Evolutionary conservation across 805 yeast species (phyloP).

Genomic region (Candida coleopterorum): DNA sequence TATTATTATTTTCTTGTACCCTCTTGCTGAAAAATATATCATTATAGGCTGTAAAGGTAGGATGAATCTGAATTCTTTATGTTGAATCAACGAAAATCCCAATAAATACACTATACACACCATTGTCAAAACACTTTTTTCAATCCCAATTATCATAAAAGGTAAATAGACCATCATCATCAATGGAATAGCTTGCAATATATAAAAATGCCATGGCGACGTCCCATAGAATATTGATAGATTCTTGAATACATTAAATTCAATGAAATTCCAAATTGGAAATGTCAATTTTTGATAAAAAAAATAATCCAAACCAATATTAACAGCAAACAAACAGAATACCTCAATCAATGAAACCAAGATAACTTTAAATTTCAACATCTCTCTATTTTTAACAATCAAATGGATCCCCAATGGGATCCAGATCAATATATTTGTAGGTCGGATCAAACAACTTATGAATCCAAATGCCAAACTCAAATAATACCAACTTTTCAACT

Average conservation of each 20-base stretch:
- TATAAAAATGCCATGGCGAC: constrained; percentile 80
- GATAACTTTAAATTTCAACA: constrained; percentile 13
- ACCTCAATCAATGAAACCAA: constrained; percentile 16
- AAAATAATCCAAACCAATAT: constrained; percentile 46
- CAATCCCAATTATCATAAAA: constrained; percentile 32
- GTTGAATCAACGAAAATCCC: constrained; percentile 63
- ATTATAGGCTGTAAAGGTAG: constrained; percentile 75
- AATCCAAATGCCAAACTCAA: constrained; percentile 11
- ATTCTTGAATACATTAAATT: constrained; percentile 72
- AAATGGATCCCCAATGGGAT: constrained; percentile 44
- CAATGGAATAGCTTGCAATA: constrained; percentile 79
- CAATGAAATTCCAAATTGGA: constrained; percentile 66
- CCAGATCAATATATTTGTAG: constrained; percentile 85
- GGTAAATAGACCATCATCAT: constrained; percentile 66
- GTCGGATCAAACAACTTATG: constrained; percentile 67
- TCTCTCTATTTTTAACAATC: constrained; percentile 10
- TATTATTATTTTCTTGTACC: constrained; percentile 2
- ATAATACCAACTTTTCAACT: constrained; percentile 12
- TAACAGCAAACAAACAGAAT: constrained; percentile 29
- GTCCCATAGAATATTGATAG: constrained; percentile 80
- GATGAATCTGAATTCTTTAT: constrained; percentile 88
- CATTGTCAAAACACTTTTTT: background rate
- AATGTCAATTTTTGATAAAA: constrained; percentile 56
- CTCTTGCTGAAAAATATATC: constrained; percentile 37
- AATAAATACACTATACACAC: constrained; percentile 36